Percentiles rank a stretch among this genome's conserved stretches.
Evolutionary conservation across 257 asterid species (phyloP).

Genomic region (Ophiorrhiza pumila): DNA sequence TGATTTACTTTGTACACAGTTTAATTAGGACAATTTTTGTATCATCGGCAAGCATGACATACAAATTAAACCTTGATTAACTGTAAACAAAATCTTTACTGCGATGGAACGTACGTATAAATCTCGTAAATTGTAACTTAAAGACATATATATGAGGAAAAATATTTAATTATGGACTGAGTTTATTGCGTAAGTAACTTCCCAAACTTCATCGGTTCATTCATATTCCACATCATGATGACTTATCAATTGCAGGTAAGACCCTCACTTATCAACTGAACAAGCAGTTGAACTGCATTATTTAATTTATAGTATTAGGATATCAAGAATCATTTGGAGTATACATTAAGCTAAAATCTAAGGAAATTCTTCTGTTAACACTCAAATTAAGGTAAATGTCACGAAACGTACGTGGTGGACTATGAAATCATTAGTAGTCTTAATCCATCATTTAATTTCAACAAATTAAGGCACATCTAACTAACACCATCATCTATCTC

Average conservation of each 20-base stretch:
- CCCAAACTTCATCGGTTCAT: background rate
- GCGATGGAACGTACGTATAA: too few species aligned
- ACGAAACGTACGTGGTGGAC: slow-evolving; percentile 15
- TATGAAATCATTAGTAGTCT: slow-evolving; percentile 4
- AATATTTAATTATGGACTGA: background rate
- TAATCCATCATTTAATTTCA: slow-evolving; percentile 19
- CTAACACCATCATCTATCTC: too few species aligned
- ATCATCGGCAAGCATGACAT: too few species aligned
- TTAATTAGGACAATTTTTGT: background rate
- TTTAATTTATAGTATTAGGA: background rate
- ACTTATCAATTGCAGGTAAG: slow-evolving; percentile 1
- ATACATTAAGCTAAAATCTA: background rate
- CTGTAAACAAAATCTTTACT: too few species aligned
- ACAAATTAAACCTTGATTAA: too few species aligned
- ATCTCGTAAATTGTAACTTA: too few species aligned
- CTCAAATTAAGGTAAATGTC: background rate
- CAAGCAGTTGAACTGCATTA: background rate
- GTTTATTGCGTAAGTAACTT: background rate
- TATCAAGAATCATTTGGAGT: background rate
- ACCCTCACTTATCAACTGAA: background rate
- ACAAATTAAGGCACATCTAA: background rate
- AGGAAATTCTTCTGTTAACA: background rate
- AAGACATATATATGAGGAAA: too few species aligned
- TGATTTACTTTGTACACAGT: background rate
- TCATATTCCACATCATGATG: slow-evolving; percentile 3